Percentiles rank a stretch among this genome's conserved stretches.
Evolutionary conservation across 2,329 filamentous ascomycete genomes (phyloP).

Genomic region (Trichoderma hamatum): DNA sequence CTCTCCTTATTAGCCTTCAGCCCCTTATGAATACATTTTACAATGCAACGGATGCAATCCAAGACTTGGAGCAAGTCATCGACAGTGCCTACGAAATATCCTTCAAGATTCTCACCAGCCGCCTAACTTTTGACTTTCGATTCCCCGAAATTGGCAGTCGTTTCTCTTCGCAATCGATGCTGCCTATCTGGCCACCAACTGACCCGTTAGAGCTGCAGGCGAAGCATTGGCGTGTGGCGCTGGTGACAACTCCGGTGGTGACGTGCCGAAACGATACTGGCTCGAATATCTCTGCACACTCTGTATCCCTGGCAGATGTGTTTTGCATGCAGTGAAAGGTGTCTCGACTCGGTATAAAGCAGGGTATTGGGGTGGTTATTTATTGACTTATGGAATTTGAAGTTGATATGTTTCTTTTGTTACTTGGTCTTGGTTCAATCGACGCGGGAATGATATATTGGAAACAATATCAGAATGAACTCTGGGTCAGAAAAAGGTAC

Average conservation of each 20-base stretch:
- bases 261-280: constrained; percentile 57
- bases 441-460: too few species aligned
- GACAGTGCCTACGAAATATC: constrained; percentile 50
- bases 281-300: constrained; percentile 48
- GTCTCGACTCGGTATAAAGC: not conserved
- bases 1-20: constrained; percentile 42
- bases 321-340: constrained; percentile 50
- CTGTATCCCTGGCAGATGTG: constrained; percentile 51
- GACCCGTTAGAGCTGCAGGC: constrained; percentile 51
- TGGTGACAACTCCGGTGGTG: constrained; percentile 58
- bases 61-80: constrained; percentile 48
- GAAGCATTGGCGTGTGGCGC: constrained; percentile 55
- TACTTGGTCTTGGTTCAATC: too few species aligned
- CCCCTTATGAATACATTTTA: constrained; percentile 45
- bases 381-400: too few species aligned
- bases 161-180: constrained; percentile 54
- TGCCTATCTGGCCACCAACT: constrained; percentile 47
- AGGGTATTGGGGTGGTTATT: not conserved
- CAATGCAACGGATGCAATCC: constrained; percentile 43
- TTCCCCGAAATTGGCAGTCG: constrained; percentile 56
- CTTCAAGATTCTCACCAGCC: constrained; percentile 50
- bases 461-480: too few species aligned
- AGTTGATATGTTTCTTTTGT: too few species aligned
- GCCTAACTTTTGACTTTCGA: constrained; percentile 50
- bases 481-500: too few species aligned